Base-by-base conservation (phyloP, 2,329 filamentous ascomycete genomes). In the Alternaria sp. region DNA sequence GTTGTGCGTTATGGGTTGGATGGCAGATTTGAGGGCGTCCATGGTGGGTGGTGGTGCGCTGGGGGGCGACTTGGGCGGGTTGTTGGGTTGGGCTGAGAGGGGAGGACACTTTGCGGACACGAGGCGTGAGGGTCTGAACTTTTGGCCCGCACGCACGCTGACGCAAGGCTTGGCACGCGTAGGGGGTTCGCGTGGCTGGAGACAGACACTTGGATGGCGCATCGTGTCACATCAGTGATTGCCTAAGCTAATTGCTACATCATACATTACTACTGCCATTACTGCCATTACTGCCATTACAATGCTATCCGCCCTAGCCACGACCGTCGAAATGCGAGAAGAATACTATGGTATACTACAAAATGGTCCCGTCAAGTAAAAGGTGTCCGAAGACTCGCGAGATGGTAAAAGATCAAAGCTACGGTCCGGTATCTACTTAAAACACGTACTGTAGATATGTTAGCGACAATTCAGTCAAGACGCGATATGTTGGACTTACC, bases 1-100 rank as follows among this genome's bases (percentile, higher is more conserved):
- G 66, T 83, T 82, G 65, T 82, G 80, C 5, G 82, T 84, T 50
- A 84, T 75, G 61, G 82, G 82, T 50, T 81, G 80, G 60, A 84
- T 75, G 55, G 81, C 60, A 25, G 78, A 73, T 65, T 82, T 82
- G 68, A 84, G 72, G 49, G 80, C 68, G 41, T 84, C 83, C 83
- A 85, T 84, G 59, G 26, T 79, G 67, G 55, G 37, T n/a, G 26
- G 45, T 44, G 12, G 21, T 46, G 18, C 15, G 18, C 43, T 15
- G 20, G 15, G 18, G 6, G 37, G 37, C 33, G 33, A 41, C 37
- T 60, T 20, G 20, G 1, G 23, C 8, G 10, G 21, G 43, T 50
- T 44, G 23, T 46, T 59, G 58, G 18, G 46, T 37, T 61, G 33
- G 18, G 46, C 25, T 60, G 33, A 37, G 45, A 46, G 53, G 50